Evolutionary conservation across 495 filamentous ascomycete species (phyloP), one percentile per base, ranked within the genome.

Genomic region (Hypoxylon intermedium): DNA sequence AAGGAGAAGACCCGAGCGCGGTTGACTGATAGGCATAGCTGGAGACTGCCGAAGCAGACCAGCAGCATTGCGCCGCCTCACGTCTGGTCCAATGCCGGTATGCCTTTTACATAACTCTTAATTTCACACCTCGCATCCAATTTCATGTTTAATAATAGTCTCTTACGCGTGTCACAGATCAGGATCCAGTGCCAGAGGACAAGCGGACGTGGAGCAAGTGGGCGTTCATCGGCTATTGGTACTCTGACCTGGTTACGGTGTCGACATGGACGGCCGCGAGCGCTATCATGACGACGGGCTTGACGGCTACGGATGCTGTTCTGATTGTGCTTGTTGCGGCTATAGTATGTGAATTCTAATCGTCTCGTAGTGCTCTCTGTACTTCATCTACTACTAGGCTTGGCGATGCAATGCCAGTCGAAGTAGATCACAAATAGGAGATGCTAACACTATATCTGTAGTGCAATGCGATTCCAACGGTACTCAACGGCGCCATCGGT

Each of bases 401-500:
- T 37, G 5, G 31, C 31, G 12, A 11, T 13, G 5, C n/a, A 15
- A 15, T 11, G 3, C n/a, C n/a, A 37, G 13, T 13, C n/a, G 15
- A 37, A 4, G 5, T n/a, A 37, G 5, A 2, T 31, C 44, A 9
- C 30, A 6, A 3, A 18, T 40, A 21, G 21, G 2, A 42, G 6
- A 5, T 20, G 13, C 43, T 58, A 24, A 50, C 46, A 13, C 15
- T 6, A 40, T 4, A 9, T 9, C 30, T 9, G 2, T 19, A 64
- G 60, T 71, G 65, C 41, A 72, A 73, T 33, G 71, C 82, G 12
- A 79, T 86, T 50, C 82, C 85, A 9, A 88, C 87, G 47, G 74
- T 83, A 2, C 73, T 81, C 9, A 89, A 87, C 49, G 85, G 85
- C 37, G 81, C 83, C 11, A 83, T 85, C 46, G 82, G 83, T 13